Evolutionary conservation across 2,329 filamentous ascomycete species (phyloP).

Genomic region (Metarhizium humberi): DNA sequence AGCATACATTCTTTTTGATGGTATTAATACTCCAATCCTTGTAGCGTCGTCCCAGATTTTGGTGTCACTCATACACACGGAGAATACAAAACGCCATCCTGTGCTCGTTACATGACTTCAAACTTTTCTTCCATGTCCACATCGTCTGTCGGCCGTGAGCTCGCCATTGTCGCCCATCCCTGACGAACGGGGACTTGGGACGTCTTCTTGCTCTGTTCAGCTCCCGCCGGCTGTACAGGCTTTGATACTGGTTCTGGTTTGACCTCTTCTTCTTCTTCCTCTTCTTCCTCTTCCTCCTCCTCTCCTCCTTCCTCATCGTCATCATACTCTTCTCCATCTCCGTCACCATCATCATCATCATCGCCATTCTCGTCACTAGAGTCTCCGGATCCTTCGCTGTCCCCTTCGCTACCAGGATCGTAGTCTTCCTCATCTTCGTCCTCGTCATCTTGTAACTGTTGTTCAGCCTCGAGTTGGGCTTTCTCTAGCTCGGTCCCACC

Average conservation of each 20-base stretch:
- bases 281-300: conserved; percentile 8
- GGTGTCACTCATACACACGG: not conserved
- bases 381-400: conserved; percentile 46
- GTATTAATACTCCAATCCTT: no score
- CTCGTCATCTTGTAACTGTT: conserved; percentile 48
- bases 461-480: conserved; percentile 41
- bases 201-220: conserved; percentile 3
- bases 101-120: conserved; percentile 17
- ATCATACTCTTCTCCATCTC: conserved; percentile 26
- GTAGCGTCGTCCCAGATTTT: no score
- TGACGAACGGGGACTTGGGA: conserved; percentile 14
- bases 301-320: conserved; percentile 21
- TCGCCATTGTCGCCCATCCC: conserved; percentile 22
- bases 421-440: conserved; percentile 60
- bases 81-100: not conserved
- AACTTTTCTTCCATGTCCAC: conserved; percentile 25
- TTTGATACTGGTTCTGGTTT: conserved; percentile 7
- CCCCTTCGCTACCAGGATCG: conserved; percentile 51
- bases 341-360: conserved; percentile 36
- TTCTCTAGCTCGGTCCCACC: conserved; percentile 36
- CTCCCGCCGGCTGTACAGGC: conserved; percentile 6
- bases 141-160: conserved; percentile 13
- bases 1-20: no score
- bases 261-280: conserved; percentile 8
- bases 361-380: conserved; percentile 39